Conservation (phyloP, 257 asterid genomes). For the Fraxinus cuspidata region DNA sequence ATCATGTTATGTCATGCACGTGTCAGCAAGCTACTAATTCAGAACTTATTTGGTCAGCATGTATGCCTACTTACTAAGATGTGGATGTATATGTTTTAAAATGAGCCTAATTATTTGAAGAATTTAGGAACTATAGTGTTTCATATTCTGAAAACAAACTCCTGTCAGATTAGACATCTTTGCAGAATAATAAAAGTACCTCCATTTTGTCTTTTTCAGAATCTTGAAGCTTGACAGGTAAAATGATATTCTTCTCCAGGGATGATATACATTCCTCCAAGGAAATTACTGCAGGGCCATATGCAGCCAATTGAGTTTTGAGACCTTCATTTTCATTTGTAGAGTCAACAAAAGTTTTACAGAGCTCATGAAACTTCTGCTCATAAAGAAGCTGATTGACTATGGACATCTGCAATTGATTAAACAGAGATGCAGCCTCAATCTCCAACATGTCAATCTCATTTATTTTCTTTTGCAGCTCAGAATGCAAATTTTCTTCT, state of each 20-base stretch:
- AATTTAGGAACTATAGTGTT: background rate
- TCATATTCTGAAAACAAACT: background rate
- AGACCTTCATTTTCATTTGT: slow-evolving; percentile 54
- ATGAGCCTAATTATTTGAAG: background rate
- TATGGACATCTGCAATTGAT: slow-evolving; percentile 63
- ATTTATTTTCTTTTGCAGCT: slow-evolving; percentile 47
- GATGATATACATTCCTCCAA: slow-evolving; percentile 40
- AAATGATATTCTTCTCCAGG: slow-evolving; percentile 33
- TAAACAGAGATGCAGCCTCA: slow-evolving; percentile 48
- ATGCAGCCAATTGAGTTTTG: slow-evolving; percentile 55
- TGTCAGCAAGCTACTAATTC: background rate
- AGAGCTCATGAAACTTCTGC: slow-evolving; percentile 74
- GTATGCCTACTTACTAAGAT: background rate
- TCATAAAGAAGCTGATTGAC: slow-evolving; percentile 62
- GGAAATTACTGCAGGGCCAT: slow-evolving; percentile 38
- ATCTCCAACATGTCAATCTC: slow-evolving; percentile 62
- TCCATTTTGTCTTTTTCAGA: slow-evolving; percentile 26
- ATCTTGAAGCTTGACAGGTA: slow-evolving; percentile 22
- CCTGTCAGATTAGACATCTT: background rate
- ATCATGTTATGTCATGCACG: background rate
- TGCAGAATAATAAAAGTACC: slow-evolving; percentile 28
- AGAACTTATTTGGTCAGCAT: background rate
- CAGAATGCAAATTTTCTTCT: slow-evolving; percentile 47
- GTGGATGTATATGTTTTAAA: background rate
- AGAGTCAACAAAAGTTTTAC: slow-evolving; percentile 44